These are phyloP conservation scores for Chlorencoelia australis DNA, from an alignment of 2,329 filamentous ascomycete species.

Conservation along the genomic window DNA sequence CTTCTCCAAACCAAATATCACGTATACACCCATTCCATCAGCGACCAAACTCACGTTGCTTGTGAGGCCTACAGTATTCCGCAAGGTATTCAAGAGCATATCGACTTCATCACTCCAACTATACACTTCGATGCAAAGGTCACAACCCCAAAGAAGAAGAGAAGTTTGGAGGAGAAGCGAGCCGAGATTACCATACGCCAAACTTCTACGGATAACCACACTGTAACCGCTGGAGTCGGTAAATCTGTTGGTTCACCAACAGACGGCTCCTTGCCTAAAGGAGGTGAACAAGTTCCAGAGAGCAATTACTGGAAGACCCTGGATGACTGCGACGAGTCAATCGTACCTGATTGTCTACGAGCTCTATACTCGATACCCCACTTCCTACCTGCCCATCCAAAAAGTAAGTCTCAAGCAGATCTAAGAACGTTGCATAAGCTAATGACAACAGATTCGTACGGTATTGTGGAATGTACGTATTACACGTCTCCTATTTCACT, in stretches of 20 bases:
- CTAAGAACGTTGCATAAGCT: too few species aligned
- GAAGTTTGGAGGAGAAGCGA: slow-evolving; percentile 1
- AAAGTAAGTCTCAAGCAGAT: too few species aligned
- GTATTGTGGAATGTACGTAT: slow-evolving; percentile 38
- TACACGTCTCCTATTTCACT: too few species aligned
- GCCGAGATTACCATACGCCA: background rate
- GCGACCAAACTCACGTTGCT: slow-evolving; percentile 13
- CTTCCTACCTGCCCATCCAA: slow-evolving; percentile 20
- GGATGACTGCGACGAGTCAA: slow-evolving; percentile 37
- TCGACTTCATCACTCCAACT: slow-evolving; percentile 12
- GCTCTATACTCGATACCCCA: slow-evolving; percentile 38
- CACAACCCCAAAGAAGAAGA: slow-evolving; percentile 2
- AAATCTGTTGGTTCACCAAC: slow-evolving; percentile 27
- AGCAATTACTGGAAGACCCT: too few species aligned
- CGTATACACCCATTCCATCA: slow-evolving; percentile 13
- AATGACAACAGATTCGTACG: slow-evolving; percentile 36
- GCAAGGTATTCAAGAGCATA: slow-evolving; percentile 4
- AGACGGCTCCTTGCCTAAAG: slow-evolving; percentile 26
- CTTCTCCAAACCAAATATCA: slow-evolving; percentile 41
- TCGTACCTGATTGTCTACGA: slow-evolving; percentile 45
- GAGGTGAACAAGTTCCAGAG: too few species aligned
- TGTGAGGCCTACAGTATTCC: slow-evolving; percentile 10
- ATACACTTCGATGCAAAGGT: slow-evolving; percentile 10
- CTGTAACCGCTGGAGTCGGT: slow-evolving; percentile 36
- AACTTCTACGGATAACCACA: background rate